phyloP scores from a whole-genome alignment of 2,329 filamentous ascomycete species.

The Peltaster fructicola region DNA sequence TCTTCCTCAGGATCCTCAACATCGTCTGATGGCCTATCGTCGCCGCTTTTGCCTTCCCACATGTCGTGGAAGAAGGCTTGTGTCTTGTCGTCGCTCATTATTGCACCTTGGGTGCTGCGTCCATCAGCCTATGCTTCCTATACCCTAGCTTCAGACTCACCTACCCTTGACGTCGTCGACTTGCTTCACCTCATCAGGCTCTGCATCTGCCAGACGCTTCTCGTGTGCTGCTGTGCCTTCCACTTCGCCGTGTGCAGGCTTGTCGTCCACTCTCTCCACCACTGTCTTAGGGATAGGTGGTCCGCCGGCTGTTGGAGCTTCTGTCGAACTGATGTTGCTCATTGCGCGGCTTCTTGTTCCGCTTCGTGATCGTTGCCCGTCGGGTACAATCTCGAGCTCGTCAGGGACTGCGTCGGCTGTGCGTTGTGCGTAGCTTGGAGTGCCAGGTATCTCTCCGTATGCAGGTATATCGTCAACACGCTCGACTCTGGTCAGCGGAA shows the following conservation, averaged over 20 bases:
- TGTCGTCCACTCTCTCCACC: slow-evolving; percentile 42
- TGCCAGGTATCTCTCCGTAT: slow-evolving; percentile 45
- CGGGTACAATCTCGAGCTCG: slow-evolving; percentile 41
- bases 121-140: slow-evolving; percentile 1
- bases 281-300: slow-evolving; percentile 38
- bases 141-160: slow-evolving; percentile 17
- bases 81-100: slow-evolving; percentile 10
- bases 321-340: slow-evolving; percentile 21
- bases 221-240: slow-evolving; percentile 42
- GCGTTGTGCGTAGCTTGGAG: slow-evolving; percentile 40
- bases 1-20: slow-evolving; percentile 35
- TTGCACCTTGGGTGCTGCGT: not conserved
- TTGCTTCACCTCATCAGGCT: slow-evolving; percentile 38
- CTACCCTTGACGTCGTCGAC: slow-evolving; percentile 36
- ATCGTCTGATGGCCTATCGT: too few species aligned
- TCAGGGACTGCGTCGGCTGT: slow-evolving; percentile 44
- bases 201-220: slow-evolving; percentile 38
- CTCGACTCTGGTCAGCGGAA: slow-evolving; percentile 46
- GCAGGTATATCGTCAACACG: slow-evolving; percentile 40
- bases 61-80: slow-evolving; percentile 17
- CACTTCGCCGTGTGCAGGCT: slow-evolving; percentile 41
- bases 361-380: slow-evolving; percentile 24
- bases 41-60: slow-evolving; percentile 10
- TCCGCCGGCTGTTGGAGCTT: slow-evolving; percentile 31
- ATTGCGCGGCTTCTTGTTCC: slow-evolving; percentile 18